Percentiles rank a stretch among this genome's conserved stretches.
Evolutionary conservation across 2,329 filamentous ascomycete genomes (phyloP).

Genomic region (Aspergillus ruber): DNA sequence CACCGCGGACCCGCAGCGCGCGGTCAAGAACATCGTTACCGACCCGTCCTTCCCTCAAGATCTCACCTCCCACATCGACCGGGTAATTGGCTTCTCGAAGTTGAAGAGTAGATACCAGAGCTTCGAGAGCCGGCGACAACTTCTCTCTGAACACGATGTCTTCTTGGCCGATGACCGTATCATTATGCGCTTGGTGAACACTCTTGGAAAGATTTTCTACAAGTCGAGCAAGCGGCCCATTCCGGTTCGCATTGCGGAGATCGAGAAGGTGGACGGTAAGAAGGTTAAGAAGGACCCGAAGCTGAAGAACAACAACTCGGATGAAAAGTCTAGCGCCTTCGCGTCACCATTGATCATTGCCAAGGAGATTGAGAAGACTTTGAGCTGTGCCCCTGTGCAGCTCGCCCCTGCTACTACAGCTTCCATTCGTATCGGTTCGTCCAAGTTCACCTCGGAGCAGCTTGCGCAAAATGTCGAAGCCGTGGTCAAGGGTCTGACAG

Average conservation of each 20-base stretch:
- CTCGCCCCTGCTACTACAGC: slow-evolving; percentile 73
- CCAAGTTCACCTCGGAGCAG: slow-evolving; percentile 67
- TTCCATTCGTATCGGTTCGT: slow-evolving; percentile 70
- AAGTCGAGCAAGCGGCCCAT: slow-evolving; percentile 81
- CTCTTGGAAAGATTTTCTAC: slow-evolving; percentile 91
- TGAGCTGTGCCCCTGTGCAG: slow-evolving; percentile 72
- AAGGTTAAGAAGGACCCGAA: slow-evolving; percentile 52
- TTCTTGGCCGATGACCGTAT: slow-evolving; percentile 92
- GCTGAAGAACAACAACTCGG: slow-evolving; percentile 37
- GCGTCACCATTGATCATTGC: slow-evolving; percentile 62
- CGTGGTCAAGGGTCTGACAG: slow-evolving; percentile 62
- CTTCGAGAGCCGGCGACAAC: slow-evolving; percentile 79
- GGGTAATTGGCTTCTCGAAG: slow-evolving; percentile 76
- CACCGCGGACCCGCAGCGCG: slow-evolving; percentile 72
- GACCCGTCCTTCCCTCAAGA: slow-evolving; percentile 63
- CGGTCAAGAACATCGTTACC: slow-evolving; percentile 82
- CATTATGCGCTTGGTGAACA: slow-evolving; percentile 61
- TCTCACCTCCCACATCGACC: slow-evolving; percentile 61
- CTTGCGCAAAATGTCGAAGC: slow-evolving; percentile 73
- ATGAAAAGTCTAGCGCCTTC: slow-evolving; percentile 41
- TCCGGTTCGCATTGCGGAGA: slow-evolving; percentile 65
- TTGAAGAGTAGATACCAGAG: slow-evolving; percentile 83
- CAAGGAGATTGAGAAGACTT: slow-evolving; percentile 71
- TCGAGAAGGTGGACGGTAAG: slow-evolving; percentile 55
- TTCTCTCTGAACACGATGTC: slow-evolving; percentile 79